Base-by-base conservation (phyloP, 164 flowering plant genomes). In the Magnolia officinalis region DNA sequence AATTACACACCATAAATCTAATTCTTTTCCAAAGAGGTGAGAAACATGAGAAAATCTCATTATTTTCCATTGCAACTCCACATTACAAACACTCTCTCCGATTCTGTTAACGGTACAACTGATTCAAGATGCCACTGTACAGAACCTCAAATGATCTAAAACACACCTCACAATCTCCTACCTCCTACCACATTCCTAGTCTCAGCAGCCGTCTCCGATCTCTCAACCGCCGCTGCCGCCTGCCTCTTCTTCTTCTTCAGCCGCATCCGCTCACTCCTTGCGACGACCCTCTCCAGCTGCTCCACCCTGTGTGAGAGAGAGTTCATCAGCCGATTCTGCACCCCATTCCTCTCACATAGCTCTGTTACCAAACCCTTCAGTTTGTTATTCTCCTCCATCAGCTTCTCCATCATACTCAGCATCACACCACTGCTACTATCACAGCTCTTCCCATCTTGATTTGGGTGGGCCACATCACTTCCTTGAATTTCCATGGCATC, bases 291-390 rank as follows among this genome's bases (percentile, higher is more conserved):
- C 88, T 92, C 94, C 50, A 90, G 79, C 78, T 79, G 82, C 80
- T 86, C 91, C 45, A 92, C 91, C 63, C 96, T 80, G 51, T 76
- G 82, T 1, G 90, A 75, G 58, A 92, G 78, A 4, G 86, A 76
- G 63, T 67, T 81, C 31, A 91, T 63, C 79, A 87, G 29, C 76
- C 72, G 75, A 6, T 80, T 84, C 80, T 90, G 92, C 83, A 61
- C 6, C 23, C 67, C 83, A 63, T 87, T 90, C 78, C 77, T 84
- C 82, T 86, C 90, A 10, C 77, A 82, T 31, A 91, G 79, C 74
- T 87, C 79, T 23, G 81, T 70, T 82, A 92, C 85, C 86, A 90
- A 0, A 2, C 82, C 84, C 86, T 84, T 82, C 86, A 90, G 72
- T 78, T 74, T 88, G 83, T 75, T 82, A 74, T 87, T 88, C 70